phyloP scores from a whole-genome alignment of 306 rosid species.

The Trichosanthes cucumerina region DNA sequence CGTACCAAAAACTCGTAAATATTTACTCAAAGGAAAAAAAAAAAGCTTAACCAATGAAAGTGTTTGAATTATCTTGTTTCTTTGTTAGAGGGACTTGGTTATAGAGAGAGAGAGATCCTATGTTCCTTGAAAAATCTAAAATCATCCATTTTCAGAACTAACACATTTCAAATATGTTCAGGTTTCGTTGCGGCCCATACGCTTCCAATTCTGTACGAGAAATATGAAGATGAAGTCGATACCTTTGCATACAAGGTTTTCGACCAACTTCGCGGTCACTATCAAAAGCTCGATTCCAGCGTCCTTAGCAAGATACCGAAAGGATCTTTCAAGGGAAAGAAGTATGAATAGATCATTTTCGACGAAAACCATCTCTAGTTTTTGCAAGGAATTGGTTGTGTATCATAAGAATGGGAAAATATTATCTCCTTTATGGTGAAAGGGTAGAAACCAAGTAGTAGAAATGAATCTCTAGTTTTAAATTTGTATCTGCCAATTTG shows the following conservation, averaged over 20 bases:
- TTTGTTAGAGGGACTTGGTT: background rate
- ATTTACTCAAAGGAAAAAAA: too few relatives aligned
- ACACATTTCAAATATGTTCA: conserved; percentile 7
- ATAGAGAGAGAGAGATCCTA: too few relatives aligned
- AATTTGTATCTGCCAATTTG: background rate
- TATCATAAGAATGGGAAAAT: background rate
- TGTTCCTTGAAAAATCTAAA: background rate
- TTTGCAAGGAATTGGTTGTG: background rate
- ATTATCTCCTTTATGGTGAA: background rate
- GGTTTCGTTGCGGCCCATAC: conserved; percentile 86
- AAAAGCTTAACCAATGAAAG: background rate
- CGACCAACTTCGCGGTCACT: conserved; percentile 39
- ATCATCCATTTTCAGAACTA: background rate
- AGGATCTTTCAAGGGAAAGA: conserved; percentile 43
- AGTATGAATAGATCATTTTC: conserved; percentile 35
- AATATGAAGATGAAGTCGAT: conserved; percentile 64
- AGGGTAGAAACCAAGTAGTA: background rate
- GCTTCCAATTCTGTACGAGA: conserved; percentile 75
- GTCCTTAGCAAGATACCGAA: conserved; percentile 76
- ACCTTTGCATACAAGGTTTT: conserved; percentile 34
- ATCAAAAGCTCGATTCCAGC: conserved; percentile 43
- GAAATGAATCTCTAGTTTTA: background rate
- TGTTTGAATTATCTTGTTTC: background rate
- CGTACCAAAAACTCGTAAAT: background rate
- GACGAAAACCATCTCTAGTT: conserved; percentile 1